Evolutionary conservation across 192 early-diverging fungal genomes (phyloP), one percentile per base, ranked within the genome.

Genomic region (Globomyces pollinis-pini): DNA sequence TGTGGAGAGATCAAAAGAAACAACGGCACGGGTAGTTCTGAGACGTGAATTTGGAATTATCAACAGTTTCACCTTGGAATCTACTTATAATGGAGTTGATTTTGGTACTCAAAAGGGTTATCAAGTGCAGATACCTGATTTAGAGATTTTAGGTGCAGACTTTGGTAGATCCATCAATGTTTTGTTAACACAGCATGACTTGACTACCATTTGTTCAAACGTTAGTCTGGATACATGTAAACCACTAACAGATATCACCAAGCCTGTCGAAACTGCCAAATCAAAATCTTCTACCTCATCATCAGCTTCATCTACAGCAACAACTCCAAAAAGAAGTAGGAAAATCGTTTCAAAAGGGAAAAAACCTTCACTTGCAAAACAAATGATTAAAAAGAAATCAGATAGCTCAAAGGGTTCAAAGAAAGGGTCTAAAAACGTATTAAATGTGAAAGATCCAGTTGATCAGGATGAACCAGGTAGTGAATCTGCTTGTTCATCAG

Each of bases 11-110:
- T 60, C 64, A 16, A 80, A 80, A 49, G 75, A 77, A 58, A 31
- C 70, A 1, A 80, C 78, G 6, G 69, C 74, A 0, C 50, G 78
- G 6, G 75, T 77, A n/a, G 71, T 80, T 15, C 31, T 76, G 43
- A 64, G 66, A 41, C 31, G 65, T 9, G 78, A 80, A 60, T 49
- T 77, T 4, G 69, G 71, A 21, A 55, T 79, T 26, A 54, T 75
- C 24, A 62, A 67, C 30, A 66, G 66, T 26, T 79, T 64, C 43
- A 80, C 78, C 3, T 43, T 75, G 18, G 78, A 80, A 51, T 66
- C 62, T 39, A 75, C 67, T 2, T 80, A 74, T 50, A 75, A 72
- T 43, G 78, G 78, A 9, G 38, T 63, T 11, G 75, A 76, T 58
- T 50, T 74, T 21, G 78, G 78, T 1, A 68, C 65, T 24, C 60